A percentile compares a stretch with the other conserved stretches of the same genome.
Conservation (phyloP, 306 rosid genomes). For the Gastrolobium villosum region DNA sequence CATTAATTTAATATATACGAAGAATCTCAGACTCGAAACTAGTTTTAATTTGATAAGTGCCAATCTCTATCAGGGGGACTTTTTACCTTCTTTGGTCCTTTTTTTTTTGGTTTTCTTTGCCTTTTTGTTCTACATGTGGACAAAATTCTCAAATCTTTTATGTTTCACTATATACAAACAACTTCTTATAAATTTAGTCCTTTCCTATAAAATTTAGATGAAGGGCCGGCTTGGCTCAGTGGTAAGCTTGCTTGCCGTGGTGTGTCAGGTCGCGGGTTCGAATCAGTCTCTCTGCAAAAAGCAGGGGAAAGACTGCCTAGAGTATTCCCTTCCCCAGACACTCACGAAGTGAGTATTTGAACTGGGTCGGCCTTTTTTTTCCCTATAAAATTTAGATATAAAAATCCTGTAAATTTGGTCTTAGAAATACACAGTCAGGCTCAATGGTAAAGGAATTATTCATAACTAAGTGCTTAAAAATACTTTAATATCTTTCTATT, state of each 20-base stretch:
- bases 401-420: background rate
- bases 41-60: constrained; percentile 6
- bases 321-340: too few relatives aligned
- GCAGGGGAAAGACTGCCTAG: too few relatives aligned
- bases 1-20: constrained; percentile 19
- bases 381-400: background rate
- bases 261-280: too few relatives aligned
- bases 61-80: constrained; percentile 32
- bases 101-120: background rate
- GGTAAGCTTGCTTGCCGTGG: too few relatives aligned
- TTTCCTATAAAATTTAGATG: background rate
- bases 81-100: constrained; percentile 24
- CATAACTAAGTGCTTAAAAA: background rate
- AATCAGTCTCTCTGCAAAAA: too few relatives aligned
- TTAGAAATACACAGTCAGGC: constrained; percentile 6
- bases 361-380: too few relatives aligned
- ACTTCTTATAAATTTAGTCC: background rate
- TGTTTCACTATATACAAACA: constrained; percentile 22
- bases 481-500: constrained; percentile 7
- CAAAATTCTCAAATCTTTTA: constrained; percentile 10
- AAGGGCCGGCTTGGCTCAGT: too few relatives aligned
- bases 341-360: too few relatives aligned
- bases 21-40: constrained; percentile 29
- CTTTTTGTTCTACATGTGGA: background rate
- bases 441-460: constrained; percentile 21